Evolutionary conservation across 2,329 filamentous ascomycete species (phyloP).

Genomic region (Epichloe gansuensis): DNA sequence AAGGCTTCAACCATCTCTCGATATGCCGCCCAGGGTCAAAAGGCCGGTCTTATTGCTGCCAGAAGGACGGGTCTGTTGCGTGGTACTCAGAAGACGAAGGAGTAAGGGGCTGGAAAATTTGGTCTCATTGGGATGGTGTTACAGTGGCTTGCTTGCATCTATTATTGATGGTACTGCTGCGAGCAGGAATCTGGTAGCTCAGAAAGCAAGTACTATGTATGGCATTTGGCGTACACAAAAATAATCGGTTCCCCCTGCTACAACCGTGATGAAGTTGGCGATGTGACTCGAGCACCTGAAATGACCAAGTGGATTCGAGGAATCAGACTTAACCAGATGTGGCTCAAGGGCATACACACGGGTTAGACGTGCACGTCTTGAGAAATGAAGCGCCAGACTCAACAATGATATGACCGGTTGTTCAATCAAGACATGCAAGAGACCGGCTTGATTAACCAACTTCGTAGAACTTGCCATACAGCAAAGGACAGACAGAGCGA

Average conservation of each 20-base stretch:
- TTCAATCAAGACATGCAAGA: too few species aligned
- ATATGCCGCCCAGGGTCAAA: conserved; percentile 96
- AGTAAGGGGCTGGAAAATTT: conserved; percentile 50
- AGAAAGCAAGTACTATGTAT: conserved; percentile 35
- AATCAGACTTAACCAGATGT: background rate
- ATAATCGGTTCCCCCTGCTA: conserved; percentile 47
- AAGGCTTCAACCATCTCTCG: conserved; percentile 99
- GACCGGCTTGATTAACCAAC: too few species aligned
- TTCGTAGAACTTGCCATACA: too few species aligned
- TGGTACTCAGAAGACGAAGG: conserved; percentile 99
- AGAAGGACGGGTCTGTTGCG: conserved; percentile 98
- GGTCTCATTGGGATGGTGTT: conserved; percentile 53
- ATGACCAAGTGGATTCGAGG: background rate
- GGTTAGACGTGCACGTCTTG: too few species aligned
- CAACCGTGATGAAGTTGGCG: conserved; percentile 2
- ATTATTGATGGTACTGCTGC: conserved; percentile 34
- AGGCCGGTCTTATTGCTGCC: conserved; percentile 99
- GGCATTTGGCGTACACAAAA: conserved; percentile 36
- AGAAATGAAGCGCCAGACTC: too few species aligned
- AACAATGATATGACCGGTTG: too few species aligned
- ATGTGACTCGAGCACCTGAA: conserved; percentile 7
- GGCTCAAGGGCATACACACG: background rate
- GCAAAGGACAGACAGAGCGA: too few species aligned
- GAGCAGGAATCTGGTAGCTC: conserved; percentile 35
- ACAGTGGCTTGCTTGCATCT: conserved; percentile 48